Conservation (phyloP, 345 rosid species). For the Laguncularia racemosa region DNA sequence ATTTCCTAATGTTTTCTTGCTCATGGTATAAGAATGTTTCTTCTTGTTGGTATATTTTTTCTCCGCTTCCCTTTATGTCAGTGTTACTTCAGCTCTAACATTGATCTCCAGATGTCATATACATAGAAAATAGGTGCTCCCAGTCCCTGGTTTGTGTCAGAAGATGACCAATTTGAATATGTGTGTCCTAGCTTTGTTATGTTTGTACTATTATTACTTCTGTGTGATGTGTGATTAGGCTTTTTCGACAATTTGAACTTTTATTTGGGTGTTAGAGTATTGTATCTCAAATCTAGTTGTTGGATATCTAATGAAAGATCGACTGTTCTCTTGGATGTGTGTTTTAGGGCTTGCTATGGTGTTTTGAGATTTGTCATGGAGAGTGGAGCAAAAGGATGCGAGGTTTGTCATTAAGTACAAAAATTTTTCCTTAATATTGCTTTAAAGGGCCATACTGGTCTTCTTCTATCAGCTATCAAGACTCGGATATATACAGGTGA, state of each 20-base stretch:
- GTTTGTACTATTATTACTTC: not conserved
- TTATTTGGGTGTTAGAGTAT: no score
- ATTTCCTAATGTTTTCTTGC: not conserved
- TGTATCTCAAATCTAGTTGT: not conserved
- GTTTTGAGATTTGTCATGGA: slow-evolving; percentile 77
- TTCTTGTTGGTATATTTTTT: not conserved
- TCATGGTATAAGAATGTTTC: no score
- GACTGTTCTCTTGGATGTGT: not conserved
- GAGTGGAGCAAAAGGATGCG: slow-evolving; percentile 86
- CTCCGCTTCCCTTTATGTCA: no score
- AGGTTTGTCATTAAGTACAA: slow-evolving; percentile 25
- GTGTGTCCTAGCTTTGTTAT: not conserved
- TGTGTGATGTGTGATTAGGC: no score
- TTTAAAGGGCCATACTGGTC: not conserved
- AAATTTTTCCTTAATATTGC: not conserved
- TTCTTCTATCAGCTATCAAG: not conserved
- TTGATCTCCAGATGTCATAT: slow-evolving; percentile 8
- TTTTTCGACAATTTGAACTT: no score
- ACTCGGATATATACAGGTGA: slow-evolving; percentile 35
- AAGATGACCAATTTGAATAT: slow-evolving; percentile 22
- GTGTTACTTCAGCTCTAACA: not conserved
- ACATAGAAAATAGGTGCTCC: slow-evolving; percentile 18
- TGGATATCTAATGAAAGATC: no score
- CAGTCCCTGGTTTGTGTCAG: slow-evolving; percentile 19
- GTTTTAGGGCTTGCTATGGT: slow-evolving; percentile 75